Evolutionary conservation across 192 early-diverging fungal genomes (phyloP).

Genomic region (Linnemannia hyalina): DNA sequence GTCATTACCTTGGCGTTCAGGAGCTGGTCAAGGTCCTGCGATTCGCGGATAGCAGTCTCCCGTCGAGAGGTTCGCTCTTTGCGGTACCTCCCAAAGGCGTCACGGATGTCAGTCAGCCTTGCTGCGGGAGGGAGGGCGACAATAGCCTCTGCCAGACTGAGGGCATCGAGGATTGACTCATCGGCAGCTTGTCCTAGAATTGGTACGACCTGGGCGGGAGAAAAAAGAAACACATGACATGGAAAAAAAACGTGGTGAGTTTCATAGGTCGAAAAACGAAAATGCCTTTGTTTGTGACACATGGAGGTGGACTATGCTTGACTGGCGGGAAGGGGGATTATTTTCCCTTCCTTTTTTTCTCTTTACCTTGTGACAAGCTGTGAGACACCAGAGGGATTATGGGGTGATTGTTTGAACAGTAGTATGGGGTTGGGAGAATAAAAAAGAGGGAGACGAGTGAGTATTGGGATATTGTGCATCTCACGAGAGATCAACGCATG

Average conservation of each 20-base stretch:
- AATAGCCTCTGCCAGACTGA: constrained; percentile 29
- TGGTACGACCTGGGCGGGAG: constrained; percentile 18
- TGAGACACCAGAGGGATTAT: not conserved
- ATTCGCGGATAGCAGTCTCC: constrained; percentile 22
- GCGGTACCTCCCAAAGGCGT: constrained; percentile 27
- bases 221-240: not conserved
- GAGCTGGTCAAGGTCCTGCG: constrained; percentile 25
- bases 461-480: not conserved
- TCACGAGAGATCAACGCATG: not conserved
- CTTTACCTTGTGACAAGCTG: constrained; percentile 47
- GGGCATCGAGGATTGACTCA: constrained; percentile 42
- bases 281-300: not conserved
- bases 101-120: constrained; percentile 14
- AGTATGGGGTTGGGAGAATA: not conserved
- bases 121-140: constrained; percentile 20
- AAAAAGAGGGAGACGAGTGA: not conserved
- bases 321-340: not conserved
- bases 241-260: constrained; percentile 4
- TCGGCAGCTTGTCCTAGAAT: constrained; percentile 36
- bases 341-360: not conserved
- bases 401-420: not conserved
- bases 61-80: constrained; percentile 20
- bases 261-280: not conserved
- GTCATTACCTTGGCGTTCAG: constrained; percentile 33
- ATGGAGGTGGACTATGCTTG: not conserved